Conservation (phyloP, 805 yeast genomes). For the Peterozyma toletana region DNA sequence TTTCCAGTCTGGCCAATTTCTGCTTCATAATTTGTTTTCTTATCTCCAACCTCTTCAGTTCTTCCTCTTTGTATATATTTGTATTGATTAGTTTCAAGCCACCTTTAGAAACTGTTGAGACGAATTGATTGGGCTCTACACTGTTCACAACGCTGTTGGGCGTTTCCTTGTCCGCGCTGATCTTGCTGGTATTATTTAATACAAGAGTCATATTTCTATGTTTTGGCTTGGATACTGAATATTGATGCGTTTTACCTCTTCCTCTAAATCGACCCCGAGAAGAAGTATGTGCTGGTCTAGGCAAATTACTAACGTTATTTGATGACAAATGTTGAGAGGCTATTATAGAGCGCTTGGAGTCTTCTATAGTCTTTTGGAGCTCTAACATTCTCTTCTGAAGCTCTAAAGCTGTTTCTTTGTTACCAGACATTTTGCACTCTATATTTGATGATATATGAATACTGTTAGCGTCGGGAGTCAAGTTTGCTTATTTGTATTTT, state of each 20-base stretch:
- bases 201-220: slow-evolving; percentile 25
- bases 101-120: slow-evolving; percentile 24
- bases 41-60: slow-evolving; percentile 14
- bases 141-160: slow-evolving; percentile 3
- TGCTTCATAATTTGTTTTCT: slow-evolving; percentile 14
- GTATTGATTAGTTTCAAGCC: slow-evolving; percentile 33
- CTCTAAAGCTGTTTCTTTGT: too few species aligned
- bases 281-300: not conserved
- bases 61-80: slow-evolving; percentile 25
- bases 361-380: too few species aligned
- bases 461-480: too few species aligned
- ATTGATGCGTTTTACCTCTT: not conserved
- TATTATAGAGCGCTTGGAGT: too few species aligned
- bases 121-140: slow-evolving; percentile 10
- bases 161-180: slow-evolving; percentile 11
- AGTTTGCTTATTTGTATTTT: too few species aligned
- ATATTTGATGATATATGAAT: too few species aligned
- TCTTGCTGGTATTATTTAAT: slow-evolving; percentile 14
- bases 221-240: not conserved
- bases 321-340: too few species aligned
- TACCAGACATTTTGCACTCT: too few species aligned
- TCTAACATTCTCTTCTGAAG: too few species aligned
- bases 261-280: slow-evolving; percentile 16
- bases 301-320: too few species aligned
- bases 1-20: slow-evolving; percentile 9